Conservation (phyloP, 1,139 yeast genomes). For the Eremothecium gossypii region DNA sequence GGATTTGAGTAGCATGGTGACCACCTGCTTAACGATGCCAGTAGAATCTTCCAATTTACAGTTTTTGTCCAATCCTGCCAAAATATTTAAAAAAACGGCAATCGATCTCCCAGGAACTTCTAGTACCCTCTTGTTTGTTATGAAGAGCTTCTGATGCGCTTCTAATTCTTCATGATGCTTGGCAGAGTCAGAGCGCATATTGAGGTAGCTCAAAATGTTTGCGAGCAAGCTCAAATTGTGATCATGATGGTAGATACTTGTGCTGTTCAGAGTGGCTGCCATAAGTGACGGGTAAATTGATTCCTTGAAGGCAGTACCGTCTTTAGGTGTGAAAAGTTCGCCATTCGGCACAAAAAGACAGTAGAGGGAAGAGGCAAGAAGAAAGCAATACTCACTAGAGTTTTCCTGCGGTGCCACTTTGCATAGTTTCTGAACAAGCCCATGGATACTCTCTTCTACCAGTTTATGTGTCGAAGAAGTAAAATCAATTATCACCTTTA, state of each 20-base stretch:
- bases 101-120: conserved; percentile 35
- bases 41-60: conserved; percentile 12
- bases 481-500: conserved; percentile 36
- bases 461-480: conserved; percentile 28
- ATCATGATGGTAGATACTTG: conserved; percentile 18
- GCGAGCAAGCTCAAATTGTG: conserved; percentile 23
- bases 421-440: conserved; percentile 16
- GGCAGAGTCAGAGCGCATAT: conserved; percentile 12
- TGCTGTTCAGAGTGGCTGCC: conserved; percentile 9
- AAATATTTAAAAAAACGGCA: conserved; percentile 40
- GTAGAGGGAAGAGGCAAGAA: conserved; percentile 23
- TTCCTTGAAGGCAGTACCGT: conserved; percentile 14
- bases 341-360: conserved; percentile 24
- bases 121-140: conserved; percentile 24
- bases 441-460: conserved; percentile 25
- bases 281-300: conserved; percentile 18
- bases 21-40: conserved; percentile 10
- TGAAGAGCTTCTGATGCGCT: conserved; percentile 14
- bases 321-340: conserved; percentile 12
- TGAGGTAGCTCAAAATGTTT: conserved; percentile 19
- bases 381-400: conserved; percentile 22
- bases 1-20: conserved; percentile 12
- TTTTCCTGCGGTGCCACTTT: conserved; percentile 11
- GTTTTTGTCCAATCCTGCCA: conserved; percentile 42
- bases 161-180: conserved; percentile 15